Conservation (phyloP, 768 basidiomycete species). For the Kwoniella sp. region DNA sequence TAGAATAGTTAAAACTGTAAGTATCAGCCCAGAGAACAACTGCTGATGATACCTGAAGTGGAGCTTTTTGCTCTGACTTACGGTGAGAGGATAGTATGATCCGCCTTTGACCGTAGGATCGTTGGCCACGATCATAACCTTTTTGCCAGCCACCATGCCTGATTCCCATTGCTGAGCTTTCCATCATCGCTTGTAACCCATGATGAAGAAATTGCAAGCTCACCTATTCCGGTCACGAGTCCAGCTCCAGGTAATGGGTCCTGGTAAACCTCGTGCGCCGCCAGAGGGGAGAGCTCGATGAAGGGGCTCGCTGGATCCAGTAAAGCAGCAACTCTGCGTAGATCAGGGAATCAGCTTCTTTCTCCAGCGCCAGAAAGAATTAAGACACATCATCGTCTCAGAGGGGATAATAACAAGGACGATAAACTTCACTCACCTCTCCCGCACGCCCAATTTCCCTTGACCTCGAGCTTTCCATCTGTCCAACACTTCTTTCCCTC, state of each 20-base stretch:
- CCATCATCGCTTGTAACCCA: background rate
- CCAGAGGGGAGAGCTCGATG: slow-evolving; percentile 80
- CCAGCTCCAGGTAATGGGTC: slow-evolving; percentile 78
- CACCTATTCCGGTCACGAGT: slow-evolving; percentile 72
- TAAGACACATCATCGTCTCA: too few relatives aligned
- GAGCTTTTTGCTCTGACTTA: slow-evolving; percentile 52
- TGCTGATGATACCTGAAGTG: too few relatives aligned
- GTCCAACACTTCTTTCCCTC: slow-evolving; percentile 34
- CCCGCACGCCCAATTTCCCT: slow-evolving; percentile 39
- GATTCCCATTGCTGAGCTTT: too few relatives aligned
- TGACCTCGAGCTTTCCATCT: slow-evolving; percentile 43
- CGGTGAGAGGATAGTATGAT: slow-evolving; percentile 85
- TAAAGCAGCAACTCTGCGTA: slow-evolving; percentile 66
- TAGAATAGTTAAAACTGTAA: slow-evolving; percentile 34
- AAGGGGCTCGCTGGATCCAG: slow-evolving; percentile 87
- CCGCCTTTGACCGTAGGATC: slow-evolving; percentile 93
- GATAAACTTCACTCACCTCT: slow-evolving; percentile 35
- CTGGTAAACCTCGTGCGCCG: slow-evolving; percentile 83
- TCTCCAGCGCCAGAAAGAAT: background rate
- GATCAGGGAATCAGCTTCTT: background rate
- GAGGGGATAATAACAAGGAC: too few relatives aligned
- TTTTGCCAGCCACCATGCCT: slow-evolving; percentile 73
- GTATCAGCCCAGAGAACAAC: background rate
- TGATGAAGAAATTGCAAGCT: slow-evolving; percentile 2
- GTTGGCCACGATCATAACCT: slow-evolving; percentile 89